Conservation (phyloP, 768 basidiomycete genomes). For the Boletus bicolor region DNA sequence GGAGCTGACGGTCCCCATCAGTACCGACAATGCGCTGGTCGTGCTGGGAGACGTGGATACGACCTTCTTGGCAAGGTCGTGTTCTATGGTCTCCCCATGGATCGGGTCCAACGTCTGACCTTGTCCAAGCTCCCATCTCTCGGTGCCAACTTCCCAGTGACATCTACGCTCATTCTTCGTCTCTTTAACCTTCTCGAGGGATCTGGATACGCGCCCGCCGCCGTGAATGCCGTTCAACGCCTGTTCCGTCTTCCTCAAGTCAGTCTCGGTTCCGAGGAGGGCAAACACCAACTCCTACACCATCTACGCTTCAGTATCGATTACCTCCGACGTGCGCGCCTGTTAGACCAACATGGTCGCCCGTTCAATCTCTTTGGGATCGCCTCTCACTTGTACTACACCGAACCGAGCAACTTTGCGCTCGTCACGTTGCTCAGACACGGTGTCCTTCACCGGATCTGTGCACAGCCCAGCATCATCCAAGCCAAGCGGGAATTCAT, state of each 20-base stretch:
- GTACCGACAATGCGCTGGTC: conserved; percentile 74
- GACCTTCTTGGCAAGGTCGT: conserved; percentile 69
- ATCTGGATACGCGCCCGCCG: conserved; percentile 47
- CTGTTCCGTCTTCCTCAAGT: conserved; percentile 58
- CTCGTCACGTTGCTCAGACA: conserved; percentile 53
- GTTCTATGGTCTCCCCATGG: conserved; percentile 65
- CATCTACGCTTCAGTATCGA: conserved; percentile 71
- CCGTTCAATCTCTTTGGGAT: conserved; percentile 57
- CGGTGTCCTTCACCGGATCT: conserved; percentile 59
- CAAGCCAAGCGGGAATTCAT: conserved; percentile 50
- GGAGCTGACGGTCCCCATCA: conserved; percentile 20
- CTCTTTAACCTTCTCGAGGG: conserved; percentile 65
- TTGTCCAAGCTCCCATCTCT: conserved; percentile 62
- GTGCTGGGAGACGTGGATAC: conserved; percentile 70
- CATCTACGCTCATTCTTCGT: conserved; percentile 61
- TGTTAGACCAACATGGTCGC: conserved; percentile 51
- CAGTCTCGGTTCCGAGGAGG: conserved; percentile 52
- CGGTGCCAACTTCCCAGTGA: conserved; percentile 62
- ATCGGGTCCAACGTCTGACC: conserved; percentile 60
- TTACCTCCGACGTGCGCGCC: conserved; percentile 55
- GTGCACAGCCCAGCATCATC: conserved; percentile 37
- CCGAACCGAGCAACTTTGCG: conserved; percentile 70
- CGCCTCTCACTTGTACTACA: conserved; percentile 56
- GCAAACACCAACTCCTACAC: conserved; percentile 56
- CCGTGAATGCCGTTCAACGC: conserved; percentile 48